phyloP scores from a whole-genome alignment of 1,284 basidiomycete genomes.

The Ceratorhiza oryzae-sativae region DNA sequence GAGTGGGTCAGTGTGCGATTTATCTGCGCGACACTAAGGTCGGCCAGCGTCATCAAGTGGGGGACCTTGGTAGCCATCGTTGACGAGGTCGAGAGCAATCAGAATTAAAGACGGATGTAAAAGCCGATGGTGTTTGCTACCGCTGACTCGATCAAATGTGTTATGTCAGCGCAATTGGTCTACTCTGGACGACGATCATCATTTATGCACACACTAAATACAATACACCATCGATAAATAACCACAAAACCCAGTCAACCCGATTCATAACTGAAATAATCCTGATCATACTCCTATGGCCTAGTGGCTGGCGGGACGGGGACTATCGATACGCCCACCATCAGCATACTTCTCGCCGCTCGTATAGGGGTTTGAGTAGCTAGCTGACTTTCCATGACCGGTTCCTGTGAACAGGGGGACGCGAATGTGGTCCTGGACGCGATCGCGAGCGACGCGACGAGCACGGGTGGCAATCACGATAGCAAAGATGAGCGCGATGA shows the following conservation, averaged over 20 bases:
- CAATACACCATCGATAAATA: slow-evolving; percentile 19
- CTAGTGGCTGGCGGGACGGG: slow-evolving; percentile 21
- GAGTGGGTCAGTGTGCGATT: slow-evolving; percentile 67
- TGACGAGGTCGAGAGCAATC: background rate
- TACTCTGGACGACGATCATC: background rate
- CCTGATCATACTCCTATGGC: background rate
- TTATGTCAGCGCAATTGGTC: background rate
- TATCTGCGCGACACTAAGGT: slow-evolving; percentile 77
- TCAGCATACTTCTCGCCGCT: slow-evolving; percentile 25
- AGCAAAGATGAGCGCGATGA: slow-evolving; percentile 23
- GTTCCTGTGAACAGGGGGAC: slow-evolving; percentile 12
- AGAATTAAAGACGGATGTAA: background rate
- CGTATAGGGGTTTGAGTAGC: background rate
- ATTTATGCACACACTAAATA: background rate
- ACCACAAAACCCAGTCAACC: background rate
- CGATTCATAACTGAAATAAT: background rate
- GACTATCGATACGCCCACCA: slow-evolving; percentile 32
- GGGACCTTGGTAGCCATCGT: slow-evolving; percentile 51
- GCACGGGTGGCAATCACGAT: slow-evolving; percentile 31
- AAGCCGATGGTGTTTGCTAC: slow-evolving; percentile 18
- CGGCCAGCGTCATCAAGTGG: slow-evolving; percentile 84
- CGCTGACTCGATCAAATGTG: background rate
- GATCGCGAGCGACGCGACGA: slow-evolving; percentile 22
- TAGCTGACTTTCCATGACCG: slow-evolving; percentile 18
- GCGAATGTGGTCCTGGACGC: background rate